Evolutionary conservation across 495 filamentous ascomycete genomes (phyloP).

Genomic region (Lophium mytilinum): DNA sequence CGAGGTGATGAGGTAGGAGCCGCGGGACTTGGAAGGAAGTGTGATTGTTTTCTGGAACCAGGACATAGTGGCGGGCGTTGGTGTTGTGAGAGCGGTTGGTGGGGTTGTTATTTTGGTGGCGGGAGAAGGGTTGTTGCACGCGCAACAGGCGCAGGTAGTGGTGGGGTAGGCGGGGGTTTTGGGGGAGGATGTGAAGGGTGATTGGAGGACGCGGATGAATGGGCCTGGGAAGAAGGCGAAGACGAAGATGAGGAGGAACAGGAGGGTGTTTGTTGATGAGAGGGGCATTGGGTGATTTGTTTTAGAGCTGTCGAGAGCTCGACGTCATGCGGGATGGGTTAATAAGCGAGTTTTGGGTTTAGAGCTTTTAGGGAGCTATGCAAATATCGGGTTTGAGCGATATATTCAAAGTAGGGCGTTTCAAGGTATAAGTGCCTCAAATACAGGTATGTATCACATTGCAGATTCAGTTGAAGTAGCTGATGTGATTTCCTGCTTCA

Average conservation of each 20-base stretch:
- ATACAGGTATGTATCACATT: no score
- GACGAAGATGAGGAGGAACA: slow-evolving; percentile 43
- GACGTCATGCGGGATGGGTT: slow-evolving; percentile 10
- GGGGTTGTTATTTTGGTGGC: slow-evolving; percentile 12
- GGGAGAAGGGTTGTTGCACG: slow-evolving; percentile 3
- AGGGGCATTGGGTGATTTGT: slow-evolving; percentile 12
- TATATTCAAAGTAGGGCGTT: no score
- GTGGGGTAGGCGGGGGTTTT: slow-evolving; percentile 6
- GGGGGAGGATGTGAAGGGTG: slow-evolving; percentile 30
- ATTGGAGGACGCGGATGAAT: slow-evolving; percentile 43
- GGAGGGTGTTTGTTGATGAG: slow-evolving; percentile 33
- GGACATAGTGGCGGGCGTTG: slow-evolving; percentile 43
- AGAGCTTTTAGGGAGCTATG: no score
- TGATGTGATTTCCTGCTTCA: not conserved
- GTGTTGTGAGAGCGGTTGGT: slow-evolving; percentile 7
- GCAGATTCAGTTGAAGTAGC: not conserved
- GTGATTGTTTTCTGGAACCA: slow-evolving; percentile 76
- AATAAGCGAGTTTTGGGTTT: slow-evolving; percentile 16
- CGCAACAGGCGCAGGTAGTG: slow-evolving; percentile 18
- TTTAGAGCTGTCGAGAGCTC: slow-evolving; percentile 6
- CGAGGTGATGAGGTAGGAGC: slow-evolving; percentile 84
- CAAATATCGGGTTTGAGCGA: no score
- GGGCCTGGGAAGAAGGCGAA: slow-evolving; percentile 47
- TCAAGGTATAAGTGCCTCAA: no score
- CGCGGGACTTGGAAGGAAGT: slow-evolving; percentile 64